phyloP scores from a whole-genome alignment of 345 rosid species.

The Rubroshorea leprosula region DNA sequence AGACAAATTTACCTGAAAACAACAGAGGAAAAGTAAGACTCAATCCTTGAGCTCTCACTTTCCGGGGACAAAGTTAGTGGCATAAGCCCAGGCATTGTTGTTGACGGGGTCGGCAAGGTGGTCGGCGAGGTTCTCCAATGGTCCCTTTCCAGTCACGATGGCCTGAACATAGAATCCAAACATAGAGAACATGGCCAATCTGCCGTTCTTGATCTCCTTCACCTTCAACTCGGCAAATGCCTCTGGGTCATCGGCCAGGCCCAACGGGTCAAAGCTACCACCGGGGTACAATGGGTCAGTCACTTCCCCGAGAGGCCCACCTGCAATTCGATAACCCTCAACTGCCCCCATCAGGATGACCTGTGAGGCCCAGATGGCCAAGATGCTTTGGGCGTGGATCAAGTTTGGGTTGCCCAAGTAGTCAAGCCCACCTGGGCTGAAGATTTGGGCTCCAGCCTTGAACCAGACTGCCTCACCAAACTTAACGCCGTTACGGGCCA shows the following conservation, averaged over 20 bases:
- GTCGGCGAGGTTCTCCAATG: slow-evolving; percentile 48
- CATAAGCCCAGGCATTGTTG: no score
- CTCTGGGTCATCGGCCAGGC: slow-evolving; percentile 51
- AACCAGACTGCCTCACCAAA: slow-evolving; percentile 58
- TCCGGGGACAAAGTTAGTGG: slow-evolving; percentile 57
- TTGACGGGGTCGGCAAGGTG: slow-evolving; percentile 51
- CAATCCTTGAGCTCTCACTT: slow-evolving; percentile 25
- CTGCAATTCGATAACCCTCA: slow-evolving; percentile 67
- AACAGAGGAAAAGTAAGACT: background rate
- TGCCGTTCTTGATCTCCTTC: slow-evolving; percentile 55
- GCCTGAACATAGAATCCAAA: slow-evolving; percentile 52
- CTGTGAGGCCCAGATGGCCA: slow-evolving; percentile 73
- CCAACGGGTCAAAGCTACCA: no score
- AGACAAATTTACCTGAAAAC: slow-evolving; percentile 21
- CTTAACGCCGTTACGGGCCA: slow-evolving; percentile 50
- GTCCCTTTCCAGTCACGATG: slow-evolving; percentile 50
- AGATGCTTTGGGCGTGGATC: slow-evolving; percentile 72
- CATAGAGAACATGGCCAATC: slow-evolving; percentile 55
- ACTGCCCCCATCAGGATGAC: slow-evolving; percentile 72
- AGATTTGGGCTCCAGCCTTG: slow-evolving; percentile 66
- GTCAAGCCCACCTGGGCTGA: slow-evolving; percentile 80
- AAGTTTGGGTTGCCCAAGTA: slow-evolving; percentile 81
- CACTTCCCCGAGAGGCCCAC: slow-evolving; percentile 54
- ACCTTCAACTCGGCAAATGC: slow-evolving; percentile 53
- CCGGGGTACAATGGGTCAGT: no score